Evolutionary conservation across 805 yeast species (phyloP).

Genomic region (Candida anglica): DNA sequence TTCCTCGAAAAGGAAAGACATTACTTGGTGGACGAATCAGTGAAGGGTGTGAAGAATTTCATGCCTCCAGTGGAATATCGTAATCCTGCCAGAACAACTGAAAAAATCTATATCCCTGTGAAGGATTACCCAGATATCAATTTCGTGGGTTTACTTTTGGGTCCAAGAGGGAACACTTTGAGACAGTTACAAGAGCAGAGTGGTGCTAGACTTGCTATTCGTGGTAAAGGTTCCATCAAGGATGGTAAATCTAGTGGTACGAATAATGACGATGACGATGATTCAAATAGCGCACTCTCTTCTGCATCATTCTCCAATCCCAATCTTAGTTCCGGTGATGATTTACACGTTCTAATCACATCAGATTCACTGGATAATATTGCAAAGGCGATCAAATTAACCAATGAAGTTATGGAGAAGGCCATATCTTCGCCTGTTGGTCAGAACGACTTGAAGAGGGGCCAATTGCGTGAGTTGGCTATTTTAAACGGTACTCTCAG

Average conservation of each 20-base stretch:
- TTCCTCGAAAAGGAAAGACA: slow-evolving; percentile 77
- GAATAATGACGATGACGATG: slow-evolving; percentile 48
- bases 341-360: slow-evolving; percentile 81
- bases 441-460: slow-evolving; percentile 85
- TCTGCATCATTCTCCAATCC: slow-evolving; percentile 18
- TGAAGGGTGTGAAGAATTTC: slow-evolving; percentile 68
- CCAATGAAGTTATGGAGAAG: slow-evolving; percentile 72
- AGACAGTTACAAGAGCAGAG: slow-evolving; percentile 76
- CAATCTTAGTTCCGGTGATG: slow-evolving; percentile 47
- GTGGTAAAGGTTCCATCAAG: slow-evolving; percentile 95
- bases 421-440: slow-evolving; percentile 91
- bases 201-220: slow-evolving; percentile 84
- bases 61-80: slow-evolving; percentile 78
- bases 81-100: slow-evolving; percentile 63
- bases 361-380: slow-evolving; percentile 79
- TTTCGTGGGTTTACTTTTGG: slow-evolving; percentile 84
- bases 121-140: slow-evolving; percentile 87
- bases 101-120: slow-evolving; percentile 81
- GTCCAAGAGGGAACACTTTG: slow-evolving; percentile 93
- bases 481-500: slow-evolving; percentile 91
- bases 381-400: slow-evolving; percentile 66
- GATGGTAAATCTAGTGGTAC: slow-evolving; percentile 67
- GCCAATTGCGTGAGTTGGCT: slow-evolving; percentile 89
- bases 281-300: slow-evolving; percentile 12
- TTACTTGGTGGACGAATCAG: slow-evolving; percentile 68